Percentiles rank a stretch among this genome's conserved stretches.
Conservation (phyloP, 2,329 filamentous ascomycete genomes). For the Penicillium nordicum region DNA sequence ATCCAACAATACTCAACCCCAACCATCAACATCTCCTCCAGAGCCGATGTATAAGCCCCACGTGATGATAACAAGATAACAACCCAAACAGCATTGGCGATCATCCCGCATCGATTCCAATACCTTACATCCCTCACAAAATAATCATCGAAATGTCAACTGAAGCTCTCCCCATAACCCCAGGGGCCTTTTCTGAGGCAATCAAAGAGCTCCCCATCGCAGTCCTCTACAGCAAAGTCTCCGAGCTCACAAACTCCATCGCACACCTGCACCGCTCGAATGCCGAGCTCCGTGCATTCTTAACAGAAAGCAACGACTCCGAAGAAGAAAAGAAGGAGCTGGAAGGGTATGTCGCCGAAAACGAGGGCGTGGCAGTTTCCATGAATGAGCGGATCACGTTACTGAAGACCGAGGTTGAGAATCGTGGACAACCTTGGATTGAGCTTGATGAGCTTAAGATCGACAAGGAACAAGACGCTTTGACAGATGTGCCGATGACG, state of each 20-base stretch:
- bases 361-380: conserved; percentile 53
- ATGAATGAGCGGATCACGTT: conserved; percentile 55
- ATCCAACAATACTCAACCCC: background rate
- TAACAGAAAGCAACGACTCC: conserved; percentile 49
- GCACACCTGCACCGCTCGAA: conserved; percentile 58
- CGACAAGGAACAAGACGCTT: conserved; percentile 21
- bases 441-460: conserved; percentile 26
- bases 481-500: conserved; percentile 16
- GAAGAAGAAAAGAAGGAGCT: conserved; percentile 44
- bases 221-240: conserved; percentile 58
- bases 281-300: conserved; percentile 52
- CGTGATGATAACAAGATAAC: conserved; percentile 23
- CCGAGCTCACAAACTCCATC: conserved; percentile 60
- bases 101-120: background rate
- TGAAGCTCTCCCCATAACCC: conserved; percentile 48
- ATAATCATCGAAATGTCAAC: conserved; percentile 46
- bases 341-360: conserved; percentile 51
- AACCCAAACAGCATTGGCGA: background rate
- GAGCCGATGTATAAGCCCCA: conserved; percentile 1
- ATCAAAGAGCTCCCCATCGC: conserved; percentile 57
- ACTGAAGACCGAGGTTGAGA: conserved; percentile 51
- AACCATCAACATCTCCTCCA: background rate
- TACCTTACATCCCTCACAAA: background rate
- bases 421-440: conserved; percentile 54
- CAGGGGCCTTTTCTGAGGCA: conserved; percentile 53